phyloP scores from a whole-genome alignment of 768 basidiomycete species.

The Rubroboletus pulcherrimus region DNA sequence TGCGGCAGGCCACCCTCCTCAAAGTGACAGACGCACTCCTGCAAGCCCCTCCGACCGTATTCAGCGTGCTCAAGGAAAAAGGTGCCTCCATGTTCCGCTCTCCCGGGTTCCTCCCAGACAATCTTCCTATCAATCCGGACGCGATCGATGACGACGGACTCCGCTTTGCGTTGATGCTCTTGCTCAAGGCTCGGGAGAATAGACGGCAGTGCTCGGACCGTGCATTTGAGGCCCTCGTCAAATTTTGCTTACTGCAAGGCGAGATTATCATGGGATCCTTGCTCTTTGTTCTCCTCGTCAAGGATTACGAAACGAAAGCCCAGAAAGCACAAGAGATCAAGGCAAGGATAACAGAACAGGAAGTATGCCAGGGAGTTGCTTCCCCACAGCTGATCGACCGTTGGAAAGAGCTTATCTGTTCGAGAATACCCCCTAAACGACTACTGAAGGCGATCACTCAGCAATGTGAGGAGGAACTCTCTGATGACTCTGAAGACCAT shows the following conservation, averaged over 20 bases:
- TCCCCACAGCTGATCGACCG: slow-evolving; percentile 15
- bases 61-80: slow-evolving; percentile 16
- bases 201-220: slow-evolving; percentile 53
- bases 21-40: slow-evolving; percentile 28
- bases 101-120: slow-evolving; percentile 13
- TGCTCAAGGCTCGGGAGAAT: slow-evolving; percentile 50
- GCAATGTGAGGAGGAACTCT: slow-evolving; percentile 30
- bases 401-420: slow-evolving; percentile 17
- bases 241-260: slow-evolving; percentile 67
- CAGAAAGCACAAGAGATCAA: slow-evolving; percentile 27
- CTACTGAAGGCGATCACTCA: slow-evolving; percentile 33
- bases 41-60: slow-evolving; percentile 23
- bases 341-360: slow-evolving; percentile 18
- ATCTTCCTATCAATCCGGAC: slow-evolving; percentile 30
- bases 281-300: slow-evolving; percentile 60
- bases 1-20: slow-evolving; percentile 51
- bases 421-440: slow-evolving; percentile 25
- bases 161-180: slow-evolving; percentile 50
- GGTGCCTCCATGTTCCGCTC: slow-evolving; percentile 17
- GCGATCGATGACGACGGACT: slow-evolving; percentile 39
- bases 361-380: slow-evolving; percentile 7
- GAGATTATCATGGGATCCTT: slow-evolving; percentile 76
- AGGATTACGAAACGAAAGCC: slow-evolving; percentile 53
- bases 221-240: slow-evolving; percentile 59
- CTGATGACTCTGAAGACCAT: slow-evolving; percentile 23